phyloP scores from a whole-genome alignment of 345 rosid genomes.

The Alliaria petiolata region DNA sequence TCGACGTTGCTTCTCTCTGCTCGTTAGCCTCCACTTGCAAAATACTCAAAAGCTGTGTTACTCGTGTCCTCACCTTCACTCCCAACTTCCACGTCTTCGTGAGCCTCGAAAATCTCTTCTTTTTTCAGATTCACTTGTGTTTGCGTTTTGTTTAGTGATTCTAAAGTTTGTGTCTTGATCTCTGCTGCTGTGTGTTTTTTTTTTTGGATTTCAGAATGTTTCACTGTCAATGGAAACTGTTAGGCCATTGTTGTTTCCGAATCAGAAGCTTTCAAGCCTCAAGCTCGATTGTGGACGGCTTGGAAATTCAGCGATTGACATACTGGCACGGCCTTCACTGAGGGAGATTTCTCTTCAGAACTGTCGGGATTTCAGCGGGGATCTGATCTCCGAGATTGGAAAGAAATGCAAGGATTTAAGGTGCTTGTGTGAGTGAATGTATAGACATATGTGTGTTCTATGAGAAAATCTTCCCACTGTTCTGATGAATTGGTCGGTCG shows the following conservation, averaged over 20 bases:
- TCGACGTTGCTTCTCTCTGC: conserved; percentile 75
- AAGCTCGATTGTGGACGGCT: conserved; percentile 79
- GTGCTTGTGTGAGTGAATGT: conserved; percentile 30
- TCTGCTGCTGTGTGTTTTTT: background rate
- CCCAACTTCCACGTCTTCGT: conserved; percentile 74
- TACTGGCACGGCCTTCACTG: conserved; percentile 59
- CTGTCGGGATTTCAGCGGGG: conserved; percentile 73
- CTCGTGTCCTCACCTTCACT: conserved; percentile 71
- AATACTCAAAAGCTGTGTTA: conserved; percentile 46
- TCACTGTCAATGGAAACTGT: conserved; percentile 48
- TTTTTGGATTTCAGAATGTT: conserved; percentile 19
- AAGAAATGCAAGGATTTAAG: conserved; percentile 61
- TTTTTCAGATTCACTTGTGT: no score
- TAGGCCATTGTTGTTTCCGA: conserved; percentile 62
- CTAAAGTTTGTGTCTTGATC: background rate
- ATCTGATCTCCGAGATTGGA: conserved; percentile 75
- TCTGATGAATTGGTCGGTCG: background rate
- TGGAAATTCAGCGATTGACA: conserved; percentile 52
- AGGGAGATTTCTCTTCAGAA: conserved; percentile 65
- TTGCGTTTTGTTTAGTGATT: no score
- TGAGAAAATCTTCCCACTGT: background rate
- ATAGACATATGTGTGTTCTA: background rate
- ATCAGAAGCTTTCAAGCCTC: conserved; percentile 61
- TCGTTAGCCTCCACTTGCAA: conserved; percentile 69
- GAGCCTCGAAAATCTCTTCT: conserved; percentile 6